phyloP scores from a whole-genome alignment of 2,329 filamentous ascomycete species.

The Sporothrix variecibatus region DNA sequence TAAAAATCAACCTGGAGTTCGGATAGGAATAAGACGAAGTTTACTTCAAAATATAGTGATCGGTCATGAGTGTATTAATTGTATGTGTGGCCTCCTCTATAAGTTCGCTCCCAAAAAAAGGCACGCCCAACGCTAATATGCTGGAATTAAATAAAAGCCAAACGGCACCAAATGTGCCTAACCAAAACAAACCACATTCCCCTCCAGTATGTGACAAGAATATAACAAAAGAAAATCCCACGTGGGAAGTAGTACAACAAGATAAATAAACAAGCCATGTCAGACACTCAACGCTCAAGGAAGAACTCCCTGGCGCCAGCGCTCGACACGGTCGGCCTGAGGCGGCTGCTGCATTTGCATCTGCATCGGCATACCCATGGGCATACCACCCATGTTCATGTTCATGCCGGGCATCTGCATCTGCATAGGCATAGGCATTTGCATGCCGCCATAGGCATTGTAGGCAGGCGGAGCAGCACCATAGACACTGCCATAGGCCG shows the following conservation, averaged over 20 bases:
- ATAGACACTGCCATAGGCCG: neutral
- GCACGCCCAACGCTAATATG: constrained; percentile 21
- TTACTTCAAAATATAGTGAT: neutral
- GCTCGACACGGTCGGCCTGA: constrained; percentile 40
- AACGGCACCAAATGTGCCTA: neutral
- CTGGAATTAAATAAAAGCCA: neutral
- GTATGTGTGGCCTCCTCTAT: neutral
- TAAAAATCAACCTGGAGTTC: constrained; percentile 22
- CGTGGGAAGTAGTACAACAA: neutral
- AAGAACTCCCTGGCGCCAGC: constrained; percentile 39
- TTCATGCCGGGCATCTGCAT: constrained; percentile 17
- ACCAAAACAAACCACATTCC: neutral
- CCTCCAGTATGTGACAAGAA: neutral
- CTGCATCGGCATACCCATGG: constrained; percentile 31
- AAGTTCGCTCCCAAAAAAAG: neutral
- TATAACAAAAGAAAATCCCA: neutral
- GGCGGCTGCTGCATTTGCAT: constrained; percentile 30
- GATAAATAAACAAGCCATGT: neutral
- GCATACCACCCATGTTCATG: constrained; percentile 14
- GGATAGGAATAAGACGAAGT: neutral
- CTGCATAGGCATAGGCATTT: constrained; percentile 24
- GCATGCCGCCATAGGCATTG: neutral
- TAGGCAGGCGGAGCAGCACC: constrained; percentile 1
- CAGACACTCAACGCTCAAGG: constrained; percentile 26
- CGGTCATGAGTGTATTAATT: neutral